Evolutionary conservation across 2,329 filamentous ascomycete species (phyloP), one percentile per base, ranked within the genome.

Genomic region (Pseudogymnoascus sp.): DNA sequence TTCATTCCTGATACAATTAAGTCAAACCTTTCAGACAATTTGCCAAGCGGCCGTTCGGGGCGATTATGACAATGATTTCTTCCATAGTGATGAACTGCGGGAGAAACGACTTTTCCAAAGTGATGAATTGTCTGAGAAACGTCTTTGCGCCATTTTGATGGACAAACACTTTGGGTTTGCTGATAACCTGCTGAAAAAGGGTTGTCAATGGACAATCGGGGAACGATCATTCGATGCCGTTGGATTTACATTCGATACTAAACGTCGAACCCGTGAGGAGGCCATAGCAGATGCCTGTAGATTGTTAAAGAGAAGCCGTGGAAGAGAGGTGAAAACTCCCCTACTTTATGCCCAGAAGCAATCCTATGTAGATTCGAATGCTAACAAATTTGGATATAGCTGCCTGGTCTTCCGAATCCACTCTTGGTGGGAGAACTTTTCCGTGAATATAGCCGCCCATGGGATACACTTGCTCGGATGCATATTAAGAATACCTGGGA

Each of bases 341-440:
- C 25, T 7, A 65, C 69, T 2, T 1, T 43, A 43, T 43, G 18
- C 18, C 9, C 11, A n/a, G 23, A n/a, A 49, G 25, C 46, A 16
- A 53, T 53, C 5, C 8, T 11, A 16, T 5, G 14, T 31, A 11
- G 12, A 31, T 53, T 31, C 3, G 0, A 28, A 3, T 16, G 14
- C 46, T 56, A 18, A 56, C 46, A 12, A 34, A 18, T 11, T 8
- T 34, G 25, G 2, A 31, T 34, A 6, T 56, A 56, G 46, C 46
- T 56, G 5, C 46, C 46, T 56, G 46, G 46, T 7, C 46, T 56
- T 3, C 66, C 66, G 25, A 67, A 67, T 43, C 65, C 65, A 14
- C 61, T 66, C 11, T 62, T 68, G 2, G 65, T 69, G 5, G 64
- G 67, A 63, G 66, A 64, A 36, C 62, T 67, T 14, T 68, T 68